phyloP scores from a whole-genome alignment of 768 basidiomycete genomes.

The Asterophora parasitica region DNA sequence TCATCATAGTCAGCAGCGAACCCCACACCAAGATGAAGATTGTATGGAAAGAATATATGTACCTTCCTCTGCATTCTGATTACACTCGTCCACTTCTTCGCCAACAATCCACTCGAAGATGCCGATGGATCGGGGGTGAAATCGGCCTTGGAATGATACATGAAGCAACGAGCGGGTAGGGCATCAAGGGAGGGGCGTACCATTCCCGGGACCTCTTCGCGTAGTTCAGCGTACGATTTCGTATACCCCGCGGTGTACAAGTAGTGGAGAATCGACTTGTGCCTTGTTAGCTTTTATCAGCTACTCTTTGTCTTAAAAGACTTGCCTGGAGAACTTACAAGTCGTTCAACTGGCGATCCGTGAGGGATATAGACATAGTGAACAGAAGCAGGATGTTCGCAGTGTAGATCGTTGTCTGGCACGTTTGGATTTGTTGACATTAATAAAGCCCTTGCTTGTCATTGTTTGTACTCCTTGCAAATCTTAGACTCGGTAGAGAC shows the following conservation, averaged over 20 bases:
- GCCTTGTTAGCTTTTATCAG: conserved; percentile 15
- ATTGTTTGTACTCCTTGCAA: too few relatives aligned
- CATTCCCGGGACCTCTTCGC: conserved; percentile 21
- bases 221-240: conserved; percentile 29
- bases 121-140: conserved; percentile 24
- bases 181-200: conserved; percentile 4
- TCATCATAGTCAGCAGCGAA: background rate
- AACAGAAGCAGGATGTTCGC: too few relatives aligned
- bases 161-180: background rate
- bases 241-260: conserved; percentile 25
- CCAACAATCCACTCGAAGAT: conserved; percentile 47
- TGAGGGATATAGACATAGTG: too few relatives aligned
- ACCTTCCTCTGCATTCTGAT: conserved; percentile 83
- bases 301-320: too few relatives aligned
- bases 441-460: too few relatives aligned
- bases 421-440: too few relatives aligned
- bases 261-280: conserved; percentile 34
- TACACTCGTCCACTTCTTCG: conserved; percentile 84
- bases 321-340: too few relatives aligned
- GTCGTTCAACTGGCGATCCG: too few relatives aligned
- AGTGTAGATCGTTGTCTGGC: too few relatives aligned
- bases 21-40: background rate
- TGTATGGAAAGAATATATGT: conserved; percentile 8
- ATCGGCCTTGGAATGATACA: conserved; percentile 17
- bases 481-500: too few relatives aligned